A percentile compares a stretch with the other conserved stretches of the same genome.
phyloP scores from a whole-genome alignment of 176 grass and related monocot genomes.

The Elaeis guineensis region DNA sequence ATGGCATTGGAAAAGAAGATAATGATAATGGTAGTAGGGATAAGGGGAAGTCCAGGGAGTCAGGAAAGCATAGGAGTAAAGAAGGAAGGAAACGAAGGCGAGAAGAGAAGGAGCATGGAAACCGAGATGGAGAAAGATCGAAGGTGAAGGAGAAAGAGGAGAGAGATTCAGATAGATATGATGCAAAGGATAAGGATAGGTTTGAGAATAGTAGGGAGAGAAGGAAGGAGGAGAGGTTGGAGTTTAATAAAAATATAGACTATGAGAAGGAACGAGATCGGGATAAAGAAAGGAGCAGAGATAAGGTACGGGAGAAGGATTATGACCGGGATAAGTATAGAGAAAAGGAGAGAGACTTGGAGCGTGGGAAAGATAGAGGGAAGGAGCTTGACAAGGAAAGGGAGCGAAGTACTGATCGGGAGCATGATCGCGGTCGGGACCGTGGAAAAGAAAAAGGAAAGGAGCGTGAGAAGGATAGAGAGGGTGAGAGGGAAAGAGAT shows the following conservation, averaged over 20 bases:
- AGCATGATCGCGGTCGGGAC: conserved; percentile 1
- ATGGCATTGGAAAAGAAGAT: neutral
- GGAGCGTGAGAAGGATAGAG: conserved; percentile 4
- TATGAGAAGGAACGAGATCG: conserved; percentile 11
- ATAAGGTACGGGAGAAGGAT: conserved; percentile 8
- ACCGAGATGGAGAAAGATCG: conserved; percentile 1
- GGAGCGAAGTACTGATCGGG: conserved; percentile 11
- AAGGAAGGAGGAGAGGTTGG: conserved; percentile 9
- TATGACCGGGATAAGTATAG: conserved; percentile 6
- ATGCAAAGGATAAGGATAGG: conserved; percentile 8
- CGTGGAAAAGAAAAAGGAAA: conserved; percentile 12
- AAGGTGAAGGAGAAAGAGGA: conserved; percentile 5
- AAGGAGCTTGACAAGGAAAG: conserved; percentile 7
- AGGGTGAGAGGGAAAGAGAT: conserved; percentile 4
- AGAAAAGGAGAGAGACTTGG: neutral
- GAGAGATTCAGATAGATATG: conserved; percentile 8
- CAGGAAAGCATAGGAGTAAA: conserved; percentile 5
- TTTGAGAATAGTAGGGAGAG: conserved; percentile 3
- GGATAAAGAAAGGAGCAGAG: conserved; percentile 13
- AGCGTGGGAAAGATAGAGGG: conserved; percentile 5
- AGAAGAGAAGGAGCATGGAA: conserved; percentile 8
- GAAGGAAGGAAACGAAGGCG: conserved; percentile 6
- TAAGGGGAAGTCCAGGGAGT: conserved; percentile 8
- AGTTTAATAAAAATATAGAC: conserved; percentile 6
- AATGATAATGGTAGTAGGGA: too few species aligned